Base-by-base conservation (phyloP, 352 stramenopile genomes). In the Thalassiosira pacifica region DNA sequence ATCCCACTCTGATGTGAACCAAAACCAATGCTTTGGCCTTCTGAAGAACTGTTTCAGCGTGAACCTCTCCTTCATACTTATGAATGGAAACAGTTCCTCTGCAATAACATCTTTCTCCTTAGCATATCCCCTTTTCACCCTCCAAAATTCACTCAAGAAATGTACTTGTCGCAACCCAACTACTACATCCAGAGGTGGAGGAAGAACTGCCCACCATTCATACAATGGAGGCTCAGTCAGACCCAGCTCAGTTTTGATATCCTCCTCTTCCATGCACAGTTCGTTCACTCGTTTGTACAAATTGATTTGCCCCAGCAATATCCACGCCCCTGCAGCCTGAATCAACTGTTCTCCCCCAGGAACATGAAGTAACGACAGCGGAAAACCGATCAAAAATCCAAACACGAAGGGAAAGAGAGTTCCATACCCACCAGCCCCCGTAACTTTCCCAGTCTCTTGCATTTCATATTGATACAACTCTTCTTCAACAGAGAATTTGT, bases 401-500 rank as follows among this genome's bases (percentile, higher is more conserved):
- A 83, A 93, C 2, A 90, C 81, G 60, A 93, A 93, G 16, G 88
- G 88, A 61, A 90, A 88, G 19, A 93, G 70, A n/a, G 88, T 93
- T 4, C 88, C 88, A 72, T 90, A 93, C 10, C 88, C 88, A 29
- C 88, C 88, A 65, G 66, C 85, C 9, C 88, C 88, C 48, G 60
- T 79, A 4, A 89, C 83, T 71, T 82, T 76, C 0, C 80, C 83
- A 0, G 74, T 82, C 37, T 85, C 45, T 72, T 83, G 73, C 34
- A 91, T 67, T 82, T 93, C 88, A 79, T 91, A 83, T 61, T 93
- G 85, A 72, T 81, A 90, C 2, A 93, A 66, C 61, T 93, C 88
- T 81, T 93, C 88, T 70, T 93, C 88, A 0, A 93, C 85, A 65
- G 26, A 77, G 48, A 91, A 93, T 69, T 93, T 93, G 64, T 93